Evolutionary conservation across 2,329 filamentous ascomycete species (phyloP).

Genomic region (Epicoccum sorghinum): DNA sequence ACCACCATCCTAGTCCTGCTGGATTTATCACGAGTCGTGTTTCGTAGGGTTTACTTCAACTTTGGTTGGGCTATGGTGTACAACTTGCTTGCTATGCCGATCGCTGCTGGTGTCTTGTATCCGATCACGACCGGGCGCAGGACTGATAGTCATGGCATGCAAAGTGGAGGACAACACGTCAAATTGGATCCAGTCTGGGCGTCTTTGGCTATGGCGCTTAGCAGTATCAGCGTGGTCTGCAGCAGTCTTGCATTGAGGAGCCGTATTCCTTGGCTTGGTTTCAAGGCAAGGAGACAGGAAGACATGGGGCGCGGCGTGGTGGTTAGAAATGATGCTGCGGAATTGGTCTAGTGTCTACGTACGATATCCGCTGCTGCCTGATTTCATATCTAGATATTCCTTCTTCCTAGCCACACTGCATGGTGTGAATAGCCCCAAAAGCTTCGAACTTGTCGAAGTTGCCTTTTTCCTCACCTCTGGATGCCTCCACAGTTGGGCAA

Average conservation of each 20-base stretch:
- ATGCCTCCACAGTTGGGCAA: too few relatives aligned
- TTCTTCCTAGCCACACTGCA: constrained; percentile 1
- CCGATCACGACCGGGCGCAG: constrained; percentile 58
- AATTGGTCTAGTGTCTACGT: too few relatives aligned
- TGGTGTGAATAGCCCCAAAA: constrained; percentile 1
- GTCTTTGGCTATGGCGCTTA: constrained; percentile 88
- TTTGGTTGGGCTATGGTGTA: constrained; percentile 87
- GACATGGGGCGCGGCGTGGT: neutral
- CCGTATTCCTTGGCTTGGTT: constrained; percentile 52
- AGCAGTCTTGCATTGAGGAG: constrained; percentile 77
- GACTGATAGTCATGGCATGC: constrained; percentile 53
- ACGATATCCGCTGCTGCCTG: neutral
- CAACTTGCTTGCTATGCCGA: constrained; percentile 76
- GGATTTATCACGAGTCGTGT: constrained; percentile 72
- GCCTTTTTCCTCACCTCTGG: neutral
- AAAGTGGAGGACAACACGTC: constrained; percentile 57
- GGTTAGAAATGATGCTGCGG: neutral
- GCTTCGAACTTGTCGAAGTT: neutral
- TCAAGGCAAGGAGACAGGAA: constrained; percentile 33
- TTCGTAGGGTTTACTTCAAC: constrained; percentile 80
- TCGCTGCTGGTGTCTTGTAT: constrained; percentile 82
- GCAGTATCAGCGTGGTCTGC: constrained; percentile 84
- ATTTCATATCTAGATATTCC: neutral
- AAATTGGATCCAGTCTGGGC: constrained; percentile 83
- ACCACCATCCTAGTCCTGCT: constrained; percentile 74